Conservation (phyloP, 352 stramenopile genomes). For the Phytophthora kernoviae region DNA sequence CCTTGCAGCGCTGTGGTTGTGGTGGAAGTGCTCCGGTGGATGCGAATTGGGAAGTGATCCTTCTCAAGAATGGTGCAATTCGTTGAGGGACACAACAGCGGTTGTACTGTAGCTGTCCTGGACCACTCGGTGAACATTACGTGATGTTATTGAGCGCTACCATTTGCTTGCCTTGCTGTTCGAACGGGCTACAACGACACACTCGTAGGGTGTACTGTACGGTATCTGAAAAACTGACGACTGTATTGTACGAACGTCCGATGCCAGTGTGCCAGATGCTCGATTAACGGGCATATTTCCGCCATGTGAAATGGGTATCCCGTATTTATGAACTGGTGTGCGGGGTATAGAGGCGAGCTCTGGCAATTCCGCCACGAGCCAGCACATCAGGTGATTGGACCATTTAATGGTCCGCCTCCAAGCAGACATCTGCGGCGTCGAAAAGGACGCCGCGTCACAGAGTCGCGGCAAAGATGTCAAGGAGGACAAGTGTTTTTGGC, state of each 20-base stretch:
- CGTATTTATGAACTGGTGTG: not conserved
- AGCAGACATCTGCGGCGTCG: not conserved
- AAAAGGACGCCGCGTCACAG: not conserved
- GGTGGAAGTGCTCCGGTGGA: not conserved
- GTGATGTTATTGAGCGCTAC: constrained; percentile 9
- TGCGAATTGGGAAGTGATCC: constrained; percentile 11
- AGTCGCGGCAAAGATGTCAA: not conserved
- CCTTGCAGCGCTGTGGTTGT: not conserved
- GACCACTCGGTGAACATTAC: constrained; percentile 1
- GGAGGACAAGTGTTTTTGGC: constrained; percentile 26
- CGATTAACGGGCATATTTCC: not conserved
- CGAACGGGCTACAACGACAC: constrained; percentile 5
- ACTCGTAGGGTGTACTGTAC: not conserved
- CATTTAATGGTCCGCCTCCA: not conserved
- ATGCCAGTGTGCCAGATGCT: not conserved
- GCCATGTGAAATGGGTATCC: not conserved
- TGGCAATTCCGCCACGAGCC: not conserved
- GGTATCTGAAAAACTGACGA: not conserved
- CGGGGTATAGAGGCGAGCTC: not conserved
- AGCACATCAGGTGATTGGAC: not conserved
- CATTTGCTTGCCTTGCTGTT: constrained; percentile 21
- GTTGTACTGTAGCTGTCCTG: constrained; percentile 1
- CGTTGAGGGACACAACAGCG: not conserved
- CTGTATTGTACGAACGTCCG: no score
- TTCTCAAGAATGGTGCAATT: no score